These are phyloP conservation scores for Macrotyloma uniflorum DNA, from an alignment of 306 rosid species.

Conservation along the genomic window DNA sequence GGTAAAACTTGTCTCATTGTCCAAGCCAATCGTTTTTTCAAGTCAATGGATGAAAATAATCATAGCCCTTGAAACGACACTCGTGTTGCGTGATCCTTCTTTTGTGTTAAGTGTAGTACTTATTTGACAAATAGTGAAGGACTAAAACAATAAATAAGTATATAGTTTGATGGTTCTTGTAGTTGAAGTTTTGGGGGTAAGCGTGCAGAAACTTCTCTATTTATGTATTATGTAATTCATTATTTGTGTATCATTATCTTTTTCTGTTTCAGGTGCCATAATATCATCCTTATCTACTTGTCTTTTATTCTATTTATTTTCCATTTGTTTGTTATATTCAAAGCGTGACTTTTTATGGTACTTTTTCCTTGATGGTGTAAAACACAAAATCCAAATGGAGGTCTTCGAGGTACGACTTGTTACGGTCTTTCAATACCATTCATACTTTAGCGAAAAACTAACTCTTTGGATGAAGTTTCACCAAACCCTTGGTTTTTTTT, in stretches of 20 bases:
- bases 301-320: not conserved
- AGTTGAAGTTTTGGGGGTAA: not conserved
- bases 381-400: conserved; percentile 24
- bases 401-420: conserved; percentile 31
- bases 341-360: conserved; percentile 68
- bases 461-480: not conserved
- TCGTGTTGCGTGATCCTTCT: not conserved
- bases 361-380: conserved; percentile 23
- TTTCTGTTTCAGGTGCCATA: not conserved
- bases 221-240: not conserved
- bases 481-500: conserved; percentile 25
- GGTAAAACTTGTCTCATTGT: not conserved
- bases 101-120: not conserved
- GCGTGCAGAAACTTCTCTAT: not conserved
- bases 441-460: conserved; percentile 46
- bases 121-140: not conserved
- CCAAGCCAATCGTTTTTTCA: not conserved
- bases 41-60: conserved; percentile 1
- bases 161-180: not conserved
- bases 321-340: not conserved
- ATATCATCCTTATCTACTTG: not conserved
- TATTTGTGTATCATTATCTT: not conserved
- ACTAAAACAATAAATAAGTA: not conserved
- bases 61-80: conserved; percentile 9
- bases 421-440: conserved; percentile 30